These are phyloP conservation scores for Parastagonospora nodorum DNA, from an alignment of 2,329 filamentous ascomycete genomes.

Conservation along the genomic window DNA sequence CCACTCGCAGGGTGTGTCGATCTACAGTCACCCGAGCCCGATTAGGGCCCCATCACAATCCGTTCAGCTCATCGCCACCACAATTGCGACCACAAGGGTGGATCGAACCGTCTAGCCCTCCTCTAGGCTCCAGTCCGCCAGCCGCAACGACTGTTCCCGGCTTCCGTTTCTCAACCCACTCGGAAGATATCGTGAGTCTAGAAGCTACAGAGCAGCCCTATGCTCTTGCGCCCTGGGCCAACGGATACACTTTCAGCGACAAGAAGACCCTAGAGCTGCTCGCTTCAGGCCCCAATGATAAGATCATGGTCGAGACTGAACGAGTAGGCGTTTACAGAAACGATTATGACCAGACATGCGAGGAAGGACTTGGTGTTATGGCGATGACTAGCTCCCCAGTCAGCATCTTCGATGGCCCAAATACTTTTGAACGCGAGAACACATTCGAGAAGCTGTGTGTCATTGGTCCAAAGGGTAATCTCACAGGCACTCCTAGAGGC, in stretches of 20 bases:
- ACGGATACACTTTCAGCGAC: constrained; percentile 34
- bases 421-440: constrained; percentile 31
- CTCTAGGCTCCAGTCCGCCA: constrained; percentile 14
- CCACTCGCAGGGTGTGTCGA: constrained; percentile 14
- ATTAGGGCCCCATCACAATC: constrained; percentile 23
- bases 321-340: neutral
- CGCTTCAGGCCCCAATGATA: constrained; percentile 44
- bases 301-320: constrained; percentile 36
- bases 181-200: neutral
- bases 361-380: neutral
- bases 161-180: constrained; percentile 9
- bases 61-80: constrained; percentile 40
- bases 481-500: constrained; percentile 45
- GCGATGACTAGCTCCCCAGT: constrained; percentile 7
- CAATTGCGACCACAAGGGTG: constrained; percentile 12
- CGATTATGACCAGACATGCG: neutral
- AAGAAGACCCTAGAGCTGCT: constrained; percentile 42
- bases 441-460: constrained; percentile 43
- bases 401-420: constrained; percentile 1
- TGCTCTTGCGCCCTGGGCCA: constrained; percentile 22
- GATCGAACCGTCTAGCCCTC: constrained; percentile 5
- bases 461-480: constrained; percentile 41
- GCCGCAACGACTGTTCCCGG: constrained; percentile 23
- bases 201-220: constrained; percentile 17
- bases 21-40: constrained; percentile 33